phyloP scores from a whole-genome alignment of 1,139 yeast species.

The Taphrina confusa region DNA sequence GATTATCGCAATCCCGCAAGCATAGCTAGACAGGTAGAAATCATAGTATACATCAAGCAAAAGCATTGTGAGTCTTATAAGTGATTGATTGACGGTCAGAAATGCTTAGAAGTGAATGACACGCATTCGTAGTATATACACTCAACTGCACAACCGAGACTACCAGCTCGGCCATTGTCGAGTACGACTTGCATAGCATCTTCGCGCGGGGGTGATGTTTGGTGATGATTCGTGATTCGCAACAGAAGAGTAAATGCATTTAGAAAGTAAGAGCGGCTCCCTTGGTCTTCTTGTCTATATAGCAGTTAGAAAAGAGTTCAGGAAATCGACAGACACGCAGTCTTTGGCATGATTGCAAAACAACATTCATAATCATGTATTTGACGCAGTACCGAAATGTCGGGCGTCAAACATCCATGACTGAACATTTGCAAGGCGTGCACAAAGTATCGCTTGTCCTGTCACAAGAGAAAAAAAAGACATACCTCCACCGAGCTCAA shows the following conservation, averaged over 20 bases:
- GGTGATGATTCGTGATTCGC: constrained; percentile 10
- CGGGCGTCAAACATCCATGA: too few species aligned
- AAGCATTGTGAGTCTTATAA: too few species aligned
- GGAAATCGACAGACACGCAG: not conserved
- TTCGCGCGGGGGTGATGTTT: not conserved
- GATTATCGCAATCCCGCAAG: too few species aligned
- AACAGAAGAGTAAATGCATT: not conserved
- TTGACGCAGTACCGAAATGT: not conserved
- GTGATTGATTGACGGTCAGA: constrained; percentile 5
- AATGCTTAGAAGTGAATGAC: constrained; percentile 15
- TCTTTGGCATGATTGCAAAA: not conserved
- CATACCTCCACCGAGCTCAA: constrained; percentile 91
- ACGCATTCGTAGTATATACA: constrained; percentile 14
- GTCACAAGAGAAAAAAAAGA: too few species aligned
- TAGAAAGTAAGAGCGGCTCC: constrained; percentile 43
- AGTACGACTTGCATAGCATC: not conserved
- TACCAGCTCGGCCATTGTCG: constrained; percentile 1
- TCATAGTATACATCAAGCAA: too few species aligned
- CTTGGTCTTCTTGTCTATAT: constrained; percentile 88
- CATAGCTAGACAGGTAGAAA: too few species aligned
- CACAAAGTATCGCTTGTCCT: too few species aligned
- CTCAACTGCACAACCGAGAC: not conserved
- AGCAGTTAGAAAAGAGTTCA: not conserved
- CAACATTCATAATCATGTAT: not conserved
- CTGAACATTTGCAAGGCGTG: too few species aligned